Evolutionary conservation across 148 eudicot genomes (phyloP), one percentile per base, ranked within the genome.

Genomic region (Rhododendron griersonianum): DNA sequence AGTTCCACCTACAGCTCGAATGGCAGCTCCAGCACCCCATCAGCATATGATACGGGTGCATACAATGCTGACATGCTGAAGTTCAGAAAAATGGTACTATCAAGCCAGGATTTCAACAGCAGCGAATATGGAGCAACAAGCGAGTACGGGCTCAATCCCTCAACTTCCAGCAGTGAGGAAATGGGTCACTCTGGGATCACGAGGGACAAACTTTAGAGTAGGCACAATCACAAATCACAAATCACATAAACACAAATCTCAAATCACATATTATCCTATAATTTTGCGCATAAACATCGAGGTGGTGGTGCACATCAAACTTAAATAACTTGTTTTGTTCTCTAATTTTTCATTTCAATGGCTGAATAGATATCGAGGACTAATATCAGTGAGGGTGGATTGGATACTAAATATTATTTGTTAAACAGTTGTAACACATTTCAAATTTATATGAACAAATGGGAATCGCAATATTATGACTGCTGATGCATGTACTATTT

Each of bases 1-100:
- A 87, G 89, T 88, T 71, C 89, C 14, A 45, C 81, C 9, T 39
- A 51, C 10, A 81, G 86, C 75, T 7, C 55, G 23, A 84, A 71
- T 81, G n/a, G 71, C 18, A 83, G 79, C 28, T 76, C 81, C 55
- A 75, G 71, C 10, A 85, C 81, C 3, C 84, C n/a, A n/a, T 0
- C 78, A 16, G 13, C 69, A 51, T 91, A 91, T 33, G 93, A 91
- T 33, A 91, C 93, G 0, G 71, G 88, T 65, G 91, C 91, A 25
- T 91, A 91, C 86, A 90, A 91, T 69, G 89, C 90, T 45, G 97
- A 94, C 65, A 88, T 87, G 87, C 61, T 82, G 89, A 91, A 90
- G 85, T 92, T 93, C 81, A 89, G 91, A 87, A 87, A 90, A 85
- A 90, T 88, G 88, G 90, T 88, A 15, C 83, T 89, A 78, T 30